Base-by-base conservation (phyloP, 305 asterid species). In the Coffea humblotiana region DNA sequence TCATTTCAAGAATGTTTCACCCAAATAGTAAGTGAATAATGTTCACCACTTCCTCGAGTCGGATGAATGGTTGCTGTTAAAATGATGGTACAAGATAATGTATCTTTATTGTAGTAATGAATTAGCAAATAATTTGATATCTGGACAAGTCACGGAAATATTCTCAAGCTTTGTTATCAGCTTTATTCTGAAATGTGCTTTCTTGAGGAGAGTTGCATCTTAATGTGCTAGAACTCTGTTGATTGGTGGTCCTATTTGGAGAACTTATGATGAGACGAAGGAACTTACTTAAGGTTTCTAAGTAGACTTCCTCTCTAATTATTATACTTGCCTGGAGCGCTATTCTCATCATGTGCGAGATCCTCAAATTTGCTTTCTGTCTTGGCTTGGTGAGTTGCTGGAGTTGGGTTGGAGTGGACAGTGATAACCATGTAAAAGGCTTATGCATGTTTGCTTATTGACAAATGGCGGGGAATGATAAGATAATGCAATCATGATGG, bases 1-100 rank as follows among this genome's bases (percentile, higher is more conserved):
- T 94, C 85, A 80, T 91, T 71, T 94, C 98, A 61, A 88, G 97
- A 87, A 94, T 94, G 98, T 92, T 94, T 85, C 98, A 94, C 79
- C 98, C 97, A 56, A 94, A 94, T 81, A 94, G 98, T 94, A 92
- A 94, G 98, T 77, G 54, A 40, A 60, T 66, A 10, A 10, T 25
- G 15, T 69, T 66, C 48, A 21, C n/a, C 3, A 25, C 37, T 15
- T 60, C 27, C 37, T 1, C 19, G 27, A 11, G 13, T 15, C 0
- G 3, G 27, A 13, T 48, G 18, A 29, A 32, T 37, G n/a, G 32
- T 47, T 29, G 35, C 13, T 15, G 14, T 72, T 18, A 35, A 37
- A 4, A 35, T 43, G n/a, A 23, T 63, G 68, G 14, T 64, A 65
- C 65, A 40, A n/a, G n/a, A 58, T 23, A 13, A 35, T 49, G 65